These are phyloP conservation scores for Heliosperma pusillum DNA, from an alignment of 148 eudicot genomes.

Conservation along the genomic window DNA sequence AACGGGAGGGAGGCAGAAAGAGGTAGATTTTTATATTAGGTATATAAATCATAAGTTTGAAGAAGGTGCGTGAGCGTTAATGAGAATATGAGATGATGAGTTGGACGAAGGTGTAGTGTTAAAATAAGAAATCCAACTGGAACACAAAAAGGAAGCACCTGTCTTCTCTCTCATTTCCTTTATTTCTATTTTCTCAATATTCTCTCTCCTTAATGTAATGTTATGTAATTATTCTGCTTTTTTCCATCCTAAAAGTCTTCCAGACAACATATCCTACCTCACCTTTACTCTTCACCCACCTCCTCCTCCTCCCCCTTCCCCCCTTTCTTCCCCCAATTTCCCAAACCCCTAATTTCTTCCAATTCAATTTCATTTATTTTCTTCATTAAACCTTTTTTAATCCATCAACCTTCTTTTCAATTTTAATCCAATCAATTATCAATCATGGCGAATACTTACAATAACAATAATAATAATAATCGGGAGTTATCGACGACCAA, in stretches of 20 bases:
- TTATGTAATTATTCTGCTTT: not conserved
- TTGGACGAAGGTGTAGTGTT: too few relatives aligned
- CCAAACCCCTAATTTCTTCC: not conserved
- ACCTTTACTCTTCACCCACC: not conserved
- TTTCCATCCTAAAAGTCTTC: not conserved
- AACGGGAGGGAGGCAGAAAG: too few relatives aligned
- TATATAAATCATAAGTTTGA: too few relatives aligned
- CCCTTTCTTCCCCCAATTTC: not conserved
- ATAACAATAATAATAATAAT: slow-evolving; percentile 17
- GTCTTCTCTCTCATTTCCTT: not conserved
- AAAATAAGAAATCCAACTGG: not conserved
- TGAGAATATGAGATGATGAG: not conserved
- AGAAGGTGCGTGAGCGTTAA: too few relatives aligned
- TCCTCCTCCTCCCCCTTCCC: not conserved
- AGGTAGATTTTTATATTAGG: too few relatives aligned
- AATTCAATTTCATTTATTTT: not conserved
- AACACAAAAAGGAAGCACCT: not conserved
- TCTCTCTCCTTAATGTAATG: not conserved
- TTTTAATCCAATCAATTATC: not conserved
- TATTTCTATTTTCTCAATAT: not conserved
- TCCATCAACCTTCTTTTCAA: not conserved
- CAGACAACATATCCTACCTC: slow-evolving; percentile 3
- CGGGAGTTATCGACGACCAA: slow-evolving; percentile 26
- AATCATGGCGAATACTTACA: slow-evolving; percentile 14
- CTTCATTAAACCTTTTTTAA: not conserved